Conservation (phyloP, 345 rosid genomes). For the Cardamine chenopodiifolia region DNA sequence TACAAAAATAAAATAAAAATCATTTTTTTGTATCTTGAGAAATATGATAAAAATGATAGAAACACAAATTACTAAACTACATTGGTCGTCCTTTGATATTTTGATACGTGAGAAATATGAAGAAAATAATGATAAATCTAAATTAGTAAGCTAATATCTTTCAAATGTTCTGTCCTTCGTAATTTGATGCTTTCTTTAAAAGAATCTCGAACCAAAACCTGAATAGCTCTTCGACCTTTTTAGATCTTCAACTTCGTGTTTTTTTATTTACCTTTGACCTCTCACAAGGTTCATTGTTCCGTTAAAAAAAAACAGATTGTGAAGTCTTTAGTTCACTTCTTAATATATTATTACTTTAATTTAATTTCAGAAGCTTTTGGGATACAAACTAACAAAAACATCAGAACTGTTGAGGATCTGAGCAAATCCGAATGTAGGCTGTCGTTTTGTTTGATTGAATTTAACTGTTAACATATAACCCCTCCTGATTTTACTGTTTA, state of each 20-base stretch:
- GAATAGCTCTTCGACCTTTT: neutral
- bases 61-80: neutral
- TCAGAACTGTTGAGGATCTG: slow-evolving; percentile 34
- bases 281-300: slow-evolving; percentile 2
- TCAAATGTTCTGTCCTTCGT: neutral
- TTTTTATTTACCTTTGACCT: neutral
- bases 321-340: slow-evolving; percentile 23
- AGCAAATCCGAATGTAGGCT: slow-evolving; percentile 30
- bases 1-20: too few relatives aligned
- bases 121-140: neutral
- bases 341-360: neutral
- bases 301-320: neutral
- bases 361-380: slow-evolving; percentile 7
- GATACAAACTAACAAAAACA: slow-evolving; percentile 13
- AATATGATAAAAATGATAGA: too few relatives aligned
- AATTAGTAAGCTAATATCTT: neutral
- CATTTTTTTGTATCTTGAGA: too few relatives aligned
- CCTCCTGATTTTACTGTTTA: slow-evolving; percentile 26
- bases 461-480: slow-evolving; percentile 45
- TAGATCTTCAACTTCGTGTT: neutral
- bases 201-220: neutral
- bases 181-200: neutral
- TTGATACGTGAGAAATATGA: neutral
- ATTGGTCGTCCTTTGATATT: neutral
- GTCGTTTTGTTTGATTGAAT: slow-evolving; percentile 42